Conservation (phyloP, 2,329 filamentous ascomycete species). For the Ceratocystis albifundus region DNA sequence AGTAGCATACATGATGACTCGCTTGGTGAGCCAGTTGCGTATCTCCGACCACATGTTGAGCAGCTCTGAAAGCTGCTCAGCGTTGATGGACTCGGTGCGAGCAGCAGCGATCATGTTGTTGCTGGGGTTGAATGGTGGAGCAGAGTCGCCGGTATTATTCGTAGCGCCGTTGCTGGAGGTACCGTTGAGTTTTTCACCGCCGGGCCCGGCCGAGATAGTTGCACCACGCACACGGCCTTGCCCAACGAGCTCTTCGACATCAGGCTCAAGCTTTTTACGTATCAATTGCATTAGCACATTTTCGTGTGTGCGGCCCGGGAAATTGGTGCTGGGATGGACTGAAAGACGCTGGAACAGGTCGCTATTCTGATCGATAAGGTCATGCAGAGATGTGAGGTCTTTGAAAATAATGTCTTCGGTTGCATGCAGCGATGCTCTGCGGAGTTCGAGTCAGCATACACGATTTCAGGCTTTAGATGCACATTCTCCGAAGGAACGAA, state of each 20-base stretch:
- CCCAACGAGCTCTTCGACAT: conserved; percentile 61
- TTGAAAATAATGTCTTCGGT: conserved; percentile 59
- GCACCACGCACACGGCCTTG: conserved; percentile 37
- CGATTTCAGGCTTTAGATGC: neutral
- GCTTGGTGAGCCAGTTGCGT: conserved; percentile 33
- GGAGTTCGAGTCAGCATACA: neutral
- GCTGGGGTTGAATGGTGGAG: conserved; percentile 16
- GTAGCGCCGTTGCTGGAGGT: neutral
- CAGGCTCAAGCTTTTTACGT: conserved; percentile 72
- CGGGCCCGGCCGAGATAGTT: neutral
- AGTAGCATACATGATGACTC: conserved; percentile 35
- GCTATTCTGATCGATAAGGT: conserved; percentile 52
- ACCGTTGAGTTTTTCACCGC: conserved; percentile 26
- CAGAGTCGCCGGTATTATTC: neutral
- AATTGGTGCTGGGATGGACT: conserved; percentile 65
- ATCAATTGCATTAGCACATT: conserved; percentile 56
- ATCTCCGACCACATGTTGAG: conserved; percentile 47
- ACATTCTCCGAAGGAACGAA: neutral
- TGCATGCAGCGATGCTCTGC: conserved; percentile 59
- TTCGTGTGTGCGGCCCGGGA: conserved; percentile 57
- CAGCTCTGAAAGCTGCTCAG: conserved; percentile 37
- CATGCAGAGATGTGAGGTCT: conserved; percentile 56
- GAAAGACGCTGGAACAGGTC: conserved; percentile 59
- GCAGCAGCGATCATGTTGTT: conserved; percentile 25
- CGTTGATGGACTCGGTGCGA: conserved; percentile 30